Conservation (phyloP, 1,284 basidiomycete genomes). For the Naganishia sp. region DNA sequence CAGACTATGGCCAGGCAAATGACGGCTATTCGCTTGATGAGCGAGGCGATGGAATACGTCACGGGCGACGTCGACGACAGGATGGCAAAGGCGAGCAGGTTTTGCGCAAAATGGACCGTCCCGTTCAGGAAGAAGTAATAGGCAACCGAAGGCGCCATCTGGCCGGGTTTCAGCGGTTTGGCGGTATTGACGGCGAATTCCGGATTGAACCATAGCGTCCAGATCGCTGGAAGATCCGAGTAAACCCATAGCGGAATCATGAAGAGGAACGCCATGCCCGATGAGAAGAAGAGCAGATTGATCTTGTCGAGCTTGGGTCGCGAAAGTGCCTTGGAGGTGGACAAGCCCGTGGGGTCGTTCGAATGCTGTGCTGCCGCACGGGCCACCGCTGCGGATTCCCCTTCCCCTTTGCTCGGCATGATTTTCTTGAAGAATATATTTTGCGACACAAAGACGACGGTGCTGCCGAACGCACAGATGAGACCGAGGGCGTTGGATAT, state of each 20-base stretch:
- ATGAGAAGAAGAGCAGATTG: conserved; percentile 93
- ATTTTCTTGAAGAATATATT: conserved; percentile 99
- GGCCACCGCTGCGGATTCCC: conserved; percentile 39
- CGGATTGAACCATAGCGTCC: conserved; percentile 53
- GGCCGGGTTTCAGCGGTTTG: conserved; percentile 26
- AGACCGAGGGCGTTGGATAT: conserved; percentile 79
- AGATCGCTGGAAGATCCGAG: conserved; percentile 71
- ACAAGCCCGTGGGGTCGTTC: conserved; percentile 32
- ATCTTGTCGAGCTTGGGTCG: conserved; percentile 84
- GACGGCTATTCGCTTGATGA: conserved; percentile 96
- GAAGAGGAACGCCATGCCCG: conserved; percentile 86
- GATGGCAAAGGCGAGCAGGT: conserved; percentile 95
- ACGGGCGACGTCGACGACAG: conserved; percentile 94
- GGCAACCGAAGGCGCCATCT: conserved; percentile 43
- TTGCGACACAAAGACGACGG: conserved; percentile 92
- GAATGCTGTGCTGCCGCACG: conserved; percentile 6
- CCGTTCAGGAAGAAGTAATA: conserved; percentile 89
- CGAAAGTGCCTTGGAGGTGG: conserved; percentile 38
- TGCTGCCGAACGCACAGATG: conserved; percentile 88
- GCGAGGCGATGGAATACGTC: conserved; percentile 96
- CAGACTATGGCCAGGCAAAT: conserved; percentile 97
- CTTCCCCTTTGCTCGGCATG: conserved; percentile 65
- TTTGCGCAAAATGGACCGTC: conserved; percentile 93
- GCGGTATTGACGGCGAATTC: conserved; percentile 19
- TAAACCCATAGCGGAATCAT: conserved; percentile 95